These are phyloP conservation scores for Talaromyces thailandensis DNA, from an alignment of 495 filamentous ascomycete genomes.

Conservation along the genomic window DNA sequence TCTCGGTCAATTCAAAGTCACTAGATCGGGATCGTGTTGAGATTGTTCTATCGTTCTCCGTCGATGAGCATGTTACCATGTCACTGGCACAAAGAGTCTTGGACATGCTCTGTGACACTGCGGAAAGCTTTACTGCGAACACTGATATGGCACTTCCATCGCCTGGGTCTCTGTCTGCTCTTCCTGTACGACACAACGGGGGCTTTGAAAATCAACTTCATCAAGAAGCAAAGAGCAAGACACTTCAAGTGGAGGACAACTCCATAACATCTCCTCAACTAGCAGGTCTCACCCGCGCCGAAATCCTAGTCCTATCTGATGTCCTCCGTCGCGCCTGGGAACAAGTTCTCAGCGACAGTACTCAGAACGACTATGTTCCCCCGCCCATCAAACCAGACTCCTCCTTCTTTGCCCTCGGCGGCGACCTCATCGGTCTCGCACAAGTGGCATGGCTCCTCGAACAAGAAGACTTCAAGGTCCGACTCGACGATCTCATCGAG, in stretches of 20 bases:
- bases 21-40: conserved; percentile 29
- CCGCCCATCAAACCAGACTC: conserved; percentile 29
- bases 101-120: conserved; percentile 40
- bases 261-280: conserved; percentile 27
- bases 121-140: conserved; percentile 33
- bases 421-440: conserved; percentile 44
- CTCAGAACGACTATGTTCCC: conserved; percentile 13
- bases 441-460: conserved; percentile 38
- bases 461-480: conserved; percentile 38
- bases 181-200: conserved; percentile 18
- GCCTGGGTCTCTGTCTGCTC: conserved; percentile 27
- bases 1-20: conserved; percentile 40
- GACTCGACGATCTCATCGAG: conserved; percentile 41
- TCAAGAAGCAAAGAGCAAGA: conserved; percentile 10
- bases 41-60: conserved; percentile 36
- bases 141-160: conserved; percentile 35
- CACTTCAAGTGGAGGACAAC: conserved; percentile 14
- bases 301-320: conserved; percentile 38
- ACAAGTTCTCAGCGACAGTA: conserved; percentile 31
- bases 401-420: conserved; percentile 45
- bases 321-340: conserved; percentile 41
- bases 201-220: neutral
- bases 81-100: conserved; percentile 34
- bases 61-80: conserved; percentile 31
- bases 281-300: conserved; percentile 33